Base-by-base conservation (phyloP, 2,329 filamentous ascomycete genomes). In the Albifimbria verrucaria region DNA sequence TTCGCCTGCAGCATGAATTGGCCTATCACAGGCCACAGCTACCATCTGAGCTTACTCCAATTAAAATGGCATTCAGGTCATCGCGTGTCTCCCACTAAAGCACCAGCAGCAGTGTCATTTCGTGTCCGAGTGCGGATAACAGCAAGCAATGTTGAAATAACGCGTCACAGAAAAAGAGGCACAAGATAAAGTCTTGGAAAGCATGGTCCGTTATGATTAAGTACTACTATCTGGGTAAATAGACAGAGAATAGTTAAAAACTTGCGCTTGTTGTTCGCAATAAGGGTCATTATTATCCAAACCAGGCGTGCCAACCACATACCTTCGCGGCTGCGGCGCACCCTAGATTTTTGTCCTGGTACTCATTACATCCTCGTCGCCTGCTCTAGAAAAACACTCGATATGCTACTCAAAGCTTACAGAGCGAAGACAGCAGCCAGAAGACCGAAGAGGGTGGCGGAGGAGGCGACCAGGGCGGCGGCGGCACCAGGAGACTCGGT, bases 361-460 rank as follows among this genome's bases (percentile, higher is more conserved):
- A 39, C 12, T 39, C 42, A 21, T 39, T 17, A 39, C 22, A 21
- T 22, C n/a, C 42, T 22, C 42, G 17, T 45, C 7, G 15, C 42
- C n/a, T 21, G 42, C 42, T 21, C 42, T 20, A 44, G 11, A n/a
- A 5, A 12, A 7, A 44, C 18, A 44, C 39, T 21, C 42, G 11
- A 20, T n/a, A 20, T 44, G 18, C 42, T 44, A 21, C 12, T 23
- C 46, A 15, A 15, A 54, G 55, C 64, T 74, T 79, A 83, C 63
- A 83, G 63, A 60, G 77, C 77, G 52, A 81, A 58, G 56, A 82
- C 59, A 53, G 78, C 80, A 58, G 73, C 79, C 22, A 77, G 22
- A 52, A 81, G 66, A 57, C 77, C 80, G 51, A 80, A 55, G 18
- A 81, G 49, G 32, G 75, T 75, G 21, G 72, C 72, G 22, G 76